Conservation (phyloP, 345 rosid genomes). For the Clausena lansium region DNA sequence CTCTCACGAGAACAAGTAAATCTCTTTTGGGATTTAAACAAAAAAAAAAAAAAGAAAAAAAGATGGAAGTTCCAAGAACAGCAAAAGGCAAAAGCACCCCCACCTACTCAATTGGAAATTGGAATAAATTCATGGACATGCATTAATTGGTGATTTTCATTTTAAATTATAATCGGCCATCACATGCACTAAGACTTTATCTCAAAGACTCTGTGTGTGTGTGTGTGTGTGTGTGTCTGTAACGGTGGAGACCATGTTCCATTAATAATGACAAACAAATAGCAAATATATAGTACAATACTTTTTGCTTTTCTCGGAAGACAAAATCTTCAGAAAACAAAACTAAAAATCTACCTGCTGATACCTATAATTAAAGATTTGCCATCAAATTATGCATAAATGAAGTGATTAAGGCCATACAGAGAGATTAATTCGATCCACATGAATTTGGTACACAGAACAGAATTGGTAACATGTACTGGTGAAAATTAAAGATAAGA, state of each 20-base stretch:
- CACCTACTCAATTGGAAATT: neutral
- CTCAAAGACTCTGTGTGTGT: neutral
- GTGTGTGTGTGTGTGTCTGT: neutral
- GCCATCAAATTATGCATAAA: neutral
- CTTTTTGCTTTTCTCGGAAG: neutral
- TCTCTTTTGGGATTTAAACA: neutral
- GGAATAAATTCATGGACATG: neutral
- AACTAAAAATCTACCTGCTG: neutral
- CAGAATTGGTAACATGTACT: neutral
- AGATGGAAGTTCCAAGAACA: neutral
- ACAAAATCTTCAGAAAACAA: neutral
- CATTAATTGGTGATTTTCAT: neutral
- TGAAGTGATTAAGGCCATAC: neutral
- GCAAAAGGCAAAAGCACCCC: neutral
- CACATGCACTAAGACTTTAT: constrained; percentile 13
- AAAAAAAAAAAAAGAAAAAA: neutral
- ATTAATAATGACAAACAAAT: neutral
- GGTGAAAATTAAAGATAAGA: neutral
- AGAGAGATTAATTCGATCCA: neutral
- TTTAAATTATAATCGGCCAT: neutral
- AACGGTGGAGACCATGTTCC: constrained; percentile 7
- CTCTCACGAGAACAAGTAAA: neutral
- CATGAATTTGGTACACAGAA: neutral
- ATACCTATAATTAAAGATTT: neutral
- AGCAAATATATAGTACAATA: neutral